Conservation (phyloP, 1,284 basidiomycete species). For the Sparassis latifolia region DNA sequence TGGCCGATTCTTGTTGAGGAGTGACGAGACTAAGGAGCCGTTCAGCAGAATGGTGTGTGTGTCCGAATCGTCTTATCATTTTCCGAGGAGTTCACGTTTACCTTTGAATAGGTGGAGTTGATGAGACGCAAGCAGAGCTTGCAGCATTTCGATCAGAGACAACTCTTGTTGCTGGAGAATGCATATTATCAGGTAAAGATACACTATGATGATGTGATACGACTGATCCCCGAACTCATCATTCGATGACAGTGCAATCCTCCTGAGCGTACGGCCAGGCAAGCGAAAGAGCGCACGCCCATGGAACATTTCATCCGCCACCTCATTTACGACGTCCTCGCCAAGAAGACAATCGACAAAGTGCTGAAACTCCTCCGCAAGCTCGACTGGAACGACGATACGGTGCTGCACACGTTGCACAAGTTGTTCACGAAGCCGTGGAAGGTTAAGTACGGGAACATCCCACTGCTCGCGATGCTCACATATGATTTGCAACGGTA, state of each 20-base stretch:
- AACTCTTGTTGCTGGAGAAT: slow-evolving; percentile 89
- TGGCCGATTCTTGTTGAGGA: slow-evolving; percentile 86
- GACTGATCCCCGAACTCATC: not conserved
- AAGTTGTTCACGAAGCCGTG: slow-evolving; percentile 93
- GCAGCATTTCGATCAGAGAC: slow-evolving; percentile 88
- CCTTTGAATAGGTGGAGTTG: slow-evolving; percentile 67
- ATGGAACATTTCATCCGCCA: slow-evolving; percentile 94
- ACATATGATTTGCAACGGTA: slow-evolving; percentile 92
- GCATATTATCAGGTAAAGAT: slow-evolving; percentile 88
- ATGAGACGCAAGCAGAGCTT: slow-evolving; percentile 92
- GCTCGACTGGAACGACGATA: slow-evolving; percentile 87
- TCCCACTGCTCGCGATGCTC: slow-evolving; percentile 89
- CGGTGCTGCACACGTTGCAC: slow-evolving; percentile 48
- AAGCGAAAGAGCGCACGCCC: slow-evolving; percentile 80
- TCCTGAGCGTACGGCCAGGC: slow-evolving; percentile 83
- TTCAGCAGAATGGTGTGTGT: slow-evolving; percentile 71
- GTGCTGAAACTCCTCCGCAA: slow-evolving; percentile 89
- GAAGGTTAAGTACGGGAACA: slow-evolving; percentile 91
- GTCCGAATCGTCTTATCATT: slow-evolving; percentile 1
- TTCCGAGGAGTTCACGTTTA: not conserved
- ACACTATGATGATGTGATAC: not conserved
- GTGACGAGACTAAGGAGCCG: slow-evolving; percentile 81
- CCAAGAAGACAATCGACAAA: slow-evolving; percentile 89
- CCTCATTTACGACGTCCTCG: slow-evolving; percentile 85
- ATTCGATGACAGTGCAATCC: slow-evolving; percentile 78